Evolutionary conservation across 2,329 filamentous ascomycete species (phyloP), one percentile per base, ranked within the genome.

Genomic region (Hortaea werneckii): DNA sequence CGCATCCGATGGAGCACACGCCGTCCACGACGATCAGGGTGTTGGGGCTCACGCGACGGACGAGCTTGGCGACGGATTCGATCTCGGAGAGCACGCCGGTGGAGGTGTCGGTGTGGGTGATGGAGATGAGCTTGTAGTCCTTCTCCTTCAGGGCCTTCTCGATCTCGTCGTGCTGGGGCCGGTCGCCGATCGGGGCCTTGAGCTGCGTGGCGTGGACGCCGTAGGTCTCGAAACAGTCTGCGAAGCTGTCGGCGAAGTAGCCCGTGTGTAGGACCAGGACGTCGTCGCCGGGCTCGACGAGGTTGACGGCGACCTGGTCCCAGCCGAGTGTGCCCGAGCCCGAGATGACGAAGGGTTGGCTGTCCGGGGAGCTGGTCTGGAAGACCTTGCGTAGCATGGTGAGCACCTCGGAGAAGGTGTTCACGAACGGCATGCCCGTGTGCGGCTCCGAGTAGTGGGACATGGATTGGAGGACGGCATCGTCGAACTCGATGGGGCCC

Each of bases 71-170:
- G 47, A 98, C 73, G 47, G 80, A 74, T 74, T 94, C 83, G 59
- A 96, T 79, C 66, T 96, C 89, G 62, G 85, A 94, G 42, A 98
- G 73, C 27, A 98, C 92, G 56, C 92, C 92, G 34, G 92, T 98
- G 4, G 89, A 95, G 26, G 92, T 98, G 64, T 98, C 92, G 51
- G 95, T 90, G 66, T 98, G 92, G 8, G 92, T 98, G 54, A 96
- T 84, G 37, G 90, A 96, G 60, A 98, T 70, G 51, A 90, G 67
- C 77, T 96, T 96, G 77, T 94, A 96, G 61, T 85, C 80, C 75
- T 92, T 94, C 73, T 87, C 80, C 66, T 83, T 83, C 54, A 98
- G 74, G 3, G 89, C 88, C 68, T 83, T 79, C 71, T 96, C 90
- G 50, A 98, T 82, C 66, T 94, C 86, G 44, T 83, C 77, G 34